Percentiles rank a stretch among this genome's conserved stretches.
phyloP scores from a whole-genome alignment of 208 protist species.

The Zelonia costaricensis region DNA sequence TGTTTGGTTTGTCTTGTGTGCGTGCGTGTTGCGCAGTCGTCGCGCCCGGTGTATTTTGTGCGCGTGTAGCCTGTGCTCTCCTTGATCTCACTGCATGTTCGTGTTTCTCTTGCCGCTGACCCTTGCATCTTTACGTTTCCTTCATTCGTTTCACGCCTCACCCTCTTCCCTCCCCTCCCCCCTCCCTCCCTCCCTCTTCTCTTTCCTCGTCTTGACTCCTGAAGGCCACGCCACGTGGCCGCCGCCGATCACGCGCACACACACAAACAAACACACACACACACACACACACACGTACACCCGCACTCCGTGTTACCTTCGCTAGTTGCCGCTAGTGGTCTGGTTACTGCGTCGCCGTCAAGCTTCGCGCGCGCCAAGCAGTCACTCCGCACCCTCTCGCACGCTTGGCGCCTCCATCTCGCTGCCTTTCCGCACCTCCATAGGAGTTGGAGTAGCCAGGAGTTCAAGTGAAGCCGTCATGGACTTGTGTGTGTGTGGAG shows the following conservation, averaged over 20 bases:
- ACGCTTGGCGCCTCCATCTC: conserved; percentile 5
- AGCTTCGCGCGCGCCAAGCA: no score
- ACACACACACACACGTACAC: not conserved
- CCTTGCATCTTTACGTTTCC: no score
- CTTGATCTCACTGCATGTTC: no score
- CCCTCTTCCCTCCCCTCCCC: not conserved
- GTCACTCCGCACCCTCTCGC: no score
- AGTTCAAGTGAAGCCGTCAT: no score
- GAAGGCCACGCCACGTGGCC: not conserved
- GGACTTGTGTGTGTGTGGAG: not conserved
- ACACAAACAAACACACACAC: not conserved
- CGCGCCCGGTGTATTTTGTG: no score
- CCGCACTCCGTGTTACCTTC: not conserved
- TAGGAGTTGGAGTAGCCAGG: no score
- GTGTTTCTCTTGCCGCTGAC: no score
- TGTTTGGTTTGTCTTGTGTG: not conserved
- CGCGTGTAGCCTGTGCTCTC: no score
- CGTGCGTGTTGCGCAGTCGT: not conserved
- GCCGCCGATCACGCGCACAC: not conserved
- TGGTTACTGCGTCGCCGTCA: no score
- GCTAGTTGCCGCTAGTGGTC: no score
- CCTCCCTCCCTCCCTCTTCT: not conserved
- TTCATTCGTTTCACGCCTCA: not conserved
- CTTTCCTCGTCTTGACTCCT: not conserved
- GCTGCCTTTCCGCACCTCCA: not conserved